Base-by-base conservation (phyloP, 257 asterid genomes). In the Dorcoceras hygrometricum region DNA sequence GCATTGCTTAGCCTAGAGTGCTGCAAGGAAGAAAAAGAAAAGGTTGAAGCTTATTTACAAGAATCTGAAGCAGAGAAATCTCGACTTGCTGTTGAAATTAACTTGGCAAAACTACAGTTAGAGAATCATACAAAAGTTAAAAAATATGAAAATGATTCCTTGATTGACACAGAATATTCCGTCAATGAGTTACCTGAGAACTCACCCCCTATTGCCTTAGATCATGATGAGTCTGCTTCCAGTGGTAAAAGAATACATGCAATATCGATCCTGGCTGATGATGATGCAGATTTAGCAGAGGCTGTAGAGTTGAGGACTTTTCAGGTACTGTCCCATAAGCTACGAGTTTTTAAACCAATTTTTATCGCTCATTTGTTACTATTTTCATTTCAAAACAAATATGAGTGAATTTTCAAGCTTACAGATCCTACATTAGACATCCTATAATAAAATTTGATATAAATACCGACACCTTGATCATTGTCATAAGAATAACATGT, bases 1-100 rank as follows among this genome's bases (percentile, higher is more conserved):
- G 95, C 96, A 20, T 67, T 80, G 22, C 86, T 88, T 58, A 90
- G 97, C 84, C 81, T 90, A 24, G 99, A 90, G 78, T 94, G 99
- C 70, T 94, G 97, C 83, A 94, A 82, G 89, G 99, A 94, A 84
- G 99, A 94, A 73, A 87, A 87, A 76, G 97, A 84, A 70, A 90
- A 85, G 75, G 81, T 87, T 39, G 84, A 75, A 69, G 73, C 77
- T 71, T 79, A 83, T 65, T 71, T 88, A 71, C 78, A 54, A 59
- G 91, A 84, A 68, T 73, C 77, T 39, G 91, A 79, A 78, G 73
- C 57, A 28, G 95, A 88, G 71, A 84, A 81, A 75, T 81, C 86
- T 63, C 66, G 34, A 57, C 76, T 82, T 63, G 74, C 75, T 27
- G 69, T 25, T 73, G 96, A 94, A 76, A 83, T 88, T 76, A 46